Evolutionary conservation across 2,329 filamentous ascomycete genomes (phyloP), one percentile per base, ranked within the genome.

Genomic region (Westerdykella ornata): DNA sequence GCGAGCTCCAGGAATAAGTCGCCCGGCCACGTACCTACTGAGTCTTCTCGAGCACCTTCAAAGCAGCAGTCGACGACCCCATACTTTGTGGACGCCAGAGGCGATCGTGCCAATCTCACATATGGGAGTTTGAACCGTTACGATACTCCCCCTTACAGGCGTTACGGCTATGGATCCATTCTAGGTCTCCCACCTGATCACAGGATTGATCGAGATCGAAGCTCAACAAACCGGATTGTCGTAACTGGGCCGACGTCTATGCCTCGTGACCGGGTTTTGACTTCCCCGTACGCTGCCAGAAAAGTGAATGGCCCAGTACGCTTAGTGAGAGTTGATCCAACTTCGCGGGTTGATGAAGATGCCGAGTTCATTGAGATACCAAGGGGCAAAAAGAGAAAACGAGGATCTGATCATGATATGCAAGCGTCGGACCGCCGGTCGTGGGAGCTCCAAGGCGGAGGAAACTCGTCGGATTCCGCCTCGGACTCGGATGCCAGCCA

Each of bases 121-220:
- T 96, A 89, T 60, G 86, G 85, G 2, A 76, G 78, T 19, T 74
- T 85, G 30, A 81, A 95, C 59, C 78, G 78, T 28, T 85, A 84
- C 49, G 77, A 75, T 40, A 68, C 94, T 9, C 88, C 88, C 0
- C 55, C 67, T 2, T 96, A 94, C 59, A 74, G 75, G 46, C 81
- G 87, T 5, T 69, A 70, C 46, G 85, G 88, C 12, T 70, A 72
- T 41, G 88, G 88, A 2, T 74, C 73, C 43, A 70, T 96, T 1
- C 63, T 97, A 11, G 90, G 89, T 0, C 69, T 82, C 0, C 62
- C 71, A 1, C 68, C 69, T 2, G 71, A 73, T 34, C 70, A 82
- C 42, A 76, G 75, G 42, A 84, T 95, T 43, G 80, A 90, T 54
- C 76, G 77, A 30, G 76, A 81, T 35, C 72, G 77, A 1, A 74